Evolutionary conservation across 2,329 filamentous ascomycete species (phyloP).

Genomic region (Talaromyces rugulosus): DNA sequence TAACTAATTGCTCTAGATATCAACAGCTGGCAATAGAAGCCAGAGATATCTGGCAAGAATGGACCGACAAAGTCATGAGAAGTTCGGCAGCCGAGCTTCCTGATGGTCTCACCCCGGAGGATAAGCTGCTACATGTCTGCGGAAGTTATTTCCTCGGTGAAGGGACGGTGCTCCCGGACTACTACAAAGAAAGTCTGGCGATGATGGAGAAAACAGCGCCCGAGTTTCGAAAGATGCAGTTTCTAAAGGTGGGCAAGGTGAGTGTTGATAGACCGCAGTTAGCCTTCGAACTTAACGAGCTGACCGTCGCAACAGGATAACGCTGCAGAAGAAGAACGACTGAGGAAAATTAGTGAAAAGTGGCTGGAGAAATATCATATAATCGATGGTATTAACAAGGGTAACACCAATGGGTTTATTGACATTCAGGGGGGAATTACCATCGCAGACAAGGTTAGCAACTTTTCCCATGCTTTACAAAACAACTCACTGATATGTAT

Average conservation of each 20-base stretch:
- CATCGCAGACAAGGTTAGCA: slow-evolving; percentile 23
- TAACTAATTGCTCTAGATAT: slow-evolving; percentile 25
- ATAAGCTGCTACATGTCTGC: neutral
- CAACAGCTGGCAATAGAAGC: slow-evolving; percentile 45
- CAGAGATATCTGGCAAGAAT: slow-evolving; percentile 39
- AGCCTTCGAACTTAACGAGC: neutral
- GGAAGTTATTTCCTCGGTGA: slow-evolving; percentile 1
- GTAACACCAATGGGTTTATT: slow-evolving; percentile 21
- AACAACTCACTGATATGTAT: neutral
- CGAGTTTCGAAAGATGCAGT: slow-evolving; percentile 16
- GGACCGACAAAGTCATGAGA: slow-evolving; percentile 33
- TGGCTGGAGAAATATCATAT: slow-evolving; percentile 22
- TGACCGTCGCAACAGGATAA: slow-evolving; percentile 13
- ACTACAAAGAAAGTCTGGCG: neutral
- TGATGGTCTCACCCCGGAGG: slow-evolving; percentile 29
- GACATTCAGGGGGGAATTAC: slow-evolving; percentile 23
- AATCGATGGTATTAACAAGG: slow-evolving; percentile 20
- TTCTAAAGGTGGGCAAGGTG: slow-evolving; percentile 16
- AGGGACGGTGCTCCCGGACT: neutral
- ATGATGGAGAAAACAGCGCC: neutral
- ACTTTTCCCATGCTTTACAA: neutral
- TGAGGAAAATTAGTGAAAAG: slow-evolving; percentile 14
- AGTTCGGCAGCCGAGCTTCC: slow-evolving; percentile 25
- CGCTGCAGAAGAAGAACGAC: slow-evolving; percentile 15
- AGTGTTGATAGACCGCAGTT: no score